Evolutionary conservation across 108 stramenopile species (phyloP), one percentile per base, ranked within the genome.

Genomic region (Aurantiochytrium sp.): DNA sequence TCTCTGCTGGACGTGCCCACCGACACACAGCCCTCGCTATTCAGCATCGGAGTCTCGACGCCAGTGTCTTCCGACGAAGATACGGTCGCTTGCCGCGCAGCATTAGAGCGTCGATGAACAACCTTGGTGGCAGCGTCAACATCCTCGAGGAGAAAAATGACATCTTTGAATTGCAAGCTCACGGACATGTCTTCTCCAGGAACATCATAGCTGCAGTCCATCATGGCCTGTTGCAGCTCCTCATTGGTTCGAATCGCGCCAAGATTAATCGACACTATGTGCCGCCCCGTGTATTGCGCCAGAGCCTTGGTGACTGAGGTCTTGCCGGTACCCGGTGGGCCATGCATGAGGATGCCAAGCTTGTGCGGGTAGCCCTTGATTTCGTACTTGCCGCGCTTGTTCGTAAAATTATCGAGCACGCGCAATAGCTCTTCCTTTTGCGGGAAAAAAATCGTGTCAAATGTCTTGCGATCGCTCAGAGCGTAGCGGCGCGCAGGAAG

Each of bases 111-210:
- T 4, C 88, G 57, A 5, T 90, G 91, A 42, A 96, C 96, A 58
- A 96, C 92, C n/a, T 95, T 92, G 10, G 94, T 92, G 29, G 93
- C 92, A 14, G 95, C 95, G 87, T 96, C 96, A 23, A 96, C 92
- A 90, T 96, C 96, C 88, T 96, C 95, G 93, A 96, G 93, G 19
- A 96, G 94, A 88, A 94, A 96, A 69, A 96, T 96, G 25, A 95
- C 92, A 64, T 96, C 93, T 72, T 94, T 23, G 49, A 19, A 72
- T 18, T 71, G 8, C 0, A 88, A 1, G n/a, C 91, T 92, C n/a
- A 91, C 92, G 1, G 94, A 89, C 45, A 95, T 92, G 5, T 73
- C 87, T 35, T 93, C 90, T 19, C 91, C 94, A 59, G 90, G 87
- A 14, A 95, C 92, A 57, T 49, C 12, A 35, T 94, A 95, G 44